Conservation (phyloP, 2,329 filamentous ascomycete genomes). For the Myrmaecium sp. region DNA sequence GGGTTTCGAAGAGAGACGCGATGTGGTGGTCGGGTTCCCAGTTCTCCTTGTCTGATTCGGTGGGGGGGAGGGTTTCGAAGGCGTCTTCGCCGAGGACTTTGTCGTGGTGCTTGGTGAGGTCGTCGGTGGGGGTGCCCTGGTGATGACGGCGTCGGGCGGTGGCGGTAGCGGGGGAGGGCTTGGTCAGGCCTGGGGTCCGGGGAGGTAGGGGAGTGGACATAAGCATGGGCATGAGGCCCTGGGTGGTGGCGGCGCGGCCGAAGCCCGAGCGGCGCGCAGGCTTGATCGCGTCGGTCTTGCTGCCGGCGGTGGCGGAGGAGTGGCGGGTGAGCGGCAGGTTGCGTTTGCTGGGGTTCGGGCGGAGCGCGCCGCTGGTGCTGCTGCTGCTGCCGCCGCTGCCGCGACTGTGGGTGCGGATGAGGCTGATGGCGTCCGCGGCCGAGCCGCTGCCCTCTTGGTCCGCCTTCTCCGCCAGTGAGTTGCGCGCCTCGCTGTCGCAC, state of each 20-base stretch:
- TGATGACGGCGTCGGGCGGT: background rate
- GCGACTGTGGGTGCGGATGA: conserved; percentile 61
- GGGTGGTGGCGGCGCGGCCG: conserved; percentile 18
- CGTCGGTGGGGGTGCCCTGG: no score
- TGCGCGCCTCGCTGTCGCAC: conserved; percentile 63
- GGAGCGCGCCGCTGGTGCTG: conserved; percentile 36
- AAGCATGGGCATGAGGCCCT: conserved; percentile 18
- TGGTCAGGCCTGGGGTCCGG: conserved; percentile 5
- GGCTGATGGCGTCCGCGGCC: conserved; percentile 63
- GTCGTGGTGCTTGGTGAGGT: conserved; percentile 3
- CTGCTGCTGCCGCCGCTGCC: no score
- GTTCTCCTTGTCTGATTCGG: conserved; percentile 92
- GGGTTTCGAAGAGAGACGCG: conserved; percentile 1
- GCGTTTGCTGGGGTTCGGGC: conserved; percentile 44
- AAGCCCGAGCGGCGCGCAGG: conserved; percentile 14
- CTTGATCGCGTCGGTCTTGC: conserved; percentile 19
- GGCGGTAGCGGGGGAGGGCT: conserved; percentile 4
- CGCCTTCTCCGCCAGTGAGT: conserved; percentile 63
- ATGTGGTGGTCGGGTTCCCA: conserved; percentile 36
- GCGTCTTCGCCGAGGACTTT: conserved; percentile 21
- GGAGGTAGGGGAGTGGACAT: background rate
- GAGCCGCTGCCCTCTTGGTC: conserved; percentile 68
- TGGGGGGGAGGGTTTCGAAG: conserved; percentile 33
- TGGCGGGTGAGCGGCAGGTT: conserved; percentile 33
- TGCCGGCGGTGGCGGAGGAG: conserved; percentile 11